phyloP scores from a whole-genome alignment of 306 rosid species.

The Dalbergia oliveri region DNA sequence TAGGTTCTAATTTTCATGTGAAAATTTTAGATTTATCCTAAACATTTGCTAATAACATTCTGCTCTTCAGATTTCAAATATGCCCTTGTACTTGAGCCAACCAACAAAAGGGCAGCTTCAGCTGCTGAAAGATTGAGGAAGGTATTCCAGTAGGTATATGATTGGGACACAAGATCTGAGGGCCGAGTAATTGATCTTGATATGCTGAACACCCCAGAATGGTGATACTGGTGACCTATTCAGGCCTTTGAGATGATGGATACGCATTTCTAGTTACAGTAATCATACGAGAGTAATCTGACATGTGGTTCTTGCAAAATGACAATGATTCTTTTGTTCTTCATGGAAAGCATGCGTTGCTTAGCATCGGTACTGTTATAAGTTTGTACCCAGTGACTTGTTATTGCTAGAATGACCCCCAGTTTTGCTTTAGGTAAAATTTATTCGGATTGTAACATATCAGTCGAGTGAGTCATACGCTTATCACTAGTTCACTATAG shows the following conservation, averaged over 20 bases:
- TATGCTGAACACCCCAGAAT: constrained; percentile 6
- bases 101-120: constrained; percentile 88
- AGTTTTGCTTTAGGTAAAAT: constrained; percentile 63
- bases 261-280: constrained; percentile 40
- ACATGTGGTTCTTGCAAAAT: constrained; percentile 47
- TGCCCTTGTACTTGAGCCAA: constrained; percentile 97
- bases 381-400: constrained; percentile 24
- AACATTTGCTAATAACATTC: constrained; percentile 35
- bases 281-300: constrained; percentile 36
- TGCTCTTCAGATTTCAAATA: constrained; percentile 74
- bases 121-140: constrained; percentile 84
- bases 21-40: not conserved
- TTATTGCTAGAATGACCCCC: constrained; percentile 46
- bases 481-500: not conserved
- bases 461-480: constrained; percentile 46
- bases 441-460: constrained; percentile 52
- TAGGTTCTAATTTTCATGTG: constrained; percentile 15
- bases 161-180: constrained; percentile 23
- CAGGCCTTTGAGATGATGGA: constrained; percentile 31
- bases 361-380: not conserved
- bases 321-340: constrained; percentile 49
- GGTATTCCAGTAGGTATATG: constrained; percentile 65
- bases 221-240: constrained; percentile 33
- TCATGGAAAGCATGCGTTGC: constrained; percentile 45
- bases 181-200: constrained; percentile 31